These are phyloP conservation scores for Geranium rotundifolium DNA, from an alignment of 345 rosid genomes.

Conservation along the genomic window DNA sequence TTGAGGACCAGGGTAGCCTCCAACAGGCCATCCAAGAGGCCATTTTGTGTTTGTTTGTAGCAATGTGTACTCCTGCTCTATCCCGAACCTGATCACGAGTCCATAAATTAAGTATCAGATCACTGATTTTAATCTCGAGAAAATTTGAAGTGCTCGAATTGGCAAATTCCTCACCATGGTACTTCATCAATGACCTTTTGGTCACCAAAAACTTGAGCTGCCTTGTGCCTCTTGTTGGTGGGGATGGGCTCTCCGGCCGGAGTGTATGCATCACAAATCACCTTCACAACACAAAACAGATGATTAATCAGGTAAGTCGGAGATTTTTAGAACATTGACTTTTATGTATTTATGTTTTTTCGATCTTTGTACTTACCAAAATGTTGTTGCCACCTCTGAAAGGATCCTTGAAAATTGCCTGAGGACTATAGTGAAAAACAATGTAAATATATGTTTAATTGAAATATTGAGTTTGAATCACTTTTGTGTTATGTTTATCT, in stretches of 20 bases:
- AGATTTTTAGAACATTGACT: neutral
- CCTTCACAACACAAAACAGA: conserved; percentile 38
- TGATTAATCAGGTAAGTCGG: too few relatives aligned
- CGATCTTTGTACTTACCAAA: conserved; percentile 49
- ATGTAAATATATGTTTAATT: too few relatives aligned
- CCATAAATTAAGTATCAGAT: neutral
- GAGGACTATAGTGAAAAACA: conserved; percentile 53
- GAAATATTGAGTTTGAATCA: neutral
- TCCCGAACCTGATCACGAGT: conserved; percentile 18
- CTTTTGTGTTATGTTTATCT: conserved; percentile 17
- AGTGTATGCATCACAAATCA: conserved; percentile 62
- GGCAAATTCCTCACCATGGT: conserved; percentile 18
- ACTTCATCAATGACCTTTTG: conserved; percentile 19
- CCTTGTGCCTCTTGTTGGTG: conserved; percentile 21
- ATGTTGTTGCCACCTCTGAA: conserved; percentile 96
- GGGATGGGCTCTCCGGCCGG: conserved; percentile 26
- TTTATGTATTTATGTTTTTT: neutral
- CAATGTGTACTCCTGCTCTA: conserved; percentile 29
- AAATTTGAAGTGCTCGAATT: neutral
- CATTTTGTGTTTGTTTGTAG: conserved; percentile 16
- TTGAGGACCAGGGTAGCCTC: conserved; percentile 28
- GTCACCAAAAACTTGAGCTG: conserved; percentile 22
- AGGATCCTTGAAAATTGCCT: conserved; percentile 90
- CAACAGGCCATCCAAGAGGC: conserved; percentile 28
- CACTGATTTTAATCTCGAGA: neutral